Conservation (phyloP, 257 asterid genomes). For the Ligustrum vulgare region DNA sequence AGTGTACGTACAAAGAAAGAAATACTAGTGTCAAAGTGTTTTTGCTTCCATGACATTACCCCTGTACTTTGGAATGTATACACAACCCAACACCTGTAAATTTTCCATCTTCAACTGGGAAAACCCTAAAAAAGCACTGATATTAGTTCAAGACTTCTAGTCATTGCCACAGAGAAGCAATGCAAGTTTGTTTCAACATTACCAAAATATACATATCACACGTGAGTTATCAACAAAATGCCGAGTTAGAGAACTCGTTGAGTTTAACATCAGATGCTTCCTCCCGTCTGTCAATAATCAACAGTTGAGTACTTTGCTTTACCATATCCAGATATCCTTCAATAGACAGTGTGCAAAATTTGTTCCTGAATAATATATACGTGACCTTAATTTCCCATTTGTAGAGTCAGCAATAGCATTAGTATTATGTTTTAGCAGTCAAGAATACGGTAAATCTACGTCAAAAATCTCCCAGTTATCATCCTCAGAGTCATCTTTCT, state of each 20-base stretch:
- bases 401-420: no score
- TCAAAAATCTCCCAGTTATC: slow-evolving; percentile 58
- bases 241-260: background rate
- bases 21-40: background rate
- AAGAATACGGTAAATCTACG: slow-evolving; percentile 46
- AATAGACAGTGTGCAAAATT: background rate
- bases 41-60: background rate
- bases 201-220: background rate
- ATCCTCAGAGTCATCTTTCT: slow-evolving; percentile 37
- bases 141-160: no score
- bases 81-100: no score
- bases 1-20: no score
- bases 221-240: background rate
- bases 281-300: background rate
- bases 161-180: background rate
- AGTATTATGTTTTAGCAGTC: background rate
- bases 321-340: background rate
- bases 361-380: background rate
- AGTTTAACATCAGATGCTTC: background rate
- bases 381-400: no score
- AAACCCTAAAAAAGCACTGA: no score
- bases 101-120: no score
- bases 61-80: background rate
- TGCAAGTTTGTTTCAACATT: background rate
- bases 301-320: background rate